Base-by-base conservation (phyloP, 805 yeast species). In the Sporopachydermia lactativora region DNA sequence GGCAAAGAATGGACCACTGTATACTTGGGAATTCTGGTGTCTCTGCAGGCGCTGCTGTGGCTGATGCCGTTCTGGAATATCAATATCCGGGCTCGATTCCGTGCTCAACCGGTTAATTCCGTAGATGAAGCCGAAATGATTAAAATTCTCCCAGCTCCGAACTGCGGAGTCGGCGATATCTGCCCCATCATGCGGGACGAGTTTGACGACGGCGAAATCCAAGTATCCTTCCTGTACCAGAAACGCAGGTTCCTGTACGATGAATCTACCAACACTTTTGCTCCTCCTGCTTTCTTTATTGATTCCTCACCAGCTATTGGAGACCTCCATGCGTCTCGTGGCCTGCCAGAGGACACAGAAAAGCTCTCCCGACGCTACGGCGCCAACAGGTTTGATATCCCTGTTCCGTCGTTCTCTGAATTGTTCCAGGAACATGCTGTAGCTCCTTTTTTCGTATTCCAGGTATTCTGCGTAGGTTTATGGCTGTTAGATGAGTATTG, bases 1-100 rank as follows among this genome's bases (percentile, higher is more conserved):
- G 96, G 96, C 17, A 71, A 80, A 37, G 98, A 89, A 62, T 92
- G 98, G 97, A 92, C 97, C 0, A 84, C 83, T 58, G 92, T 89
- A 31, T 88, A 75, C 53, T 64, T 85, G 17, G 80, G 94, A 45
- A 59, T 86, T 4, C 66, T 88, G 40, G 58, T 80, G 31, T 75
- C 95, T 2, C 45, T 81, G 43, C 94, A 89, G 55, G 63, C 77
- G 36, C 64, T 89, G 55, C 64, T 89, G 43, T 71, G 86, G 79
- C 71, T 89, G 57, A 73, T 85, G 73, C 96, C 97, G n/a, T 80
- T 81, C 52, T 89, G 98, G 98, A 85, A 77, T 55, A 70, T 86
- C 45, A 68, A 73, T 39, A 61, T 89, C 41, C 72, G 75, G 45
- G 72, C 83, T 28, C 58, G 59, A 3, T 85, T 89, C 63, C 82